phyloP scores from a whole-genome alignment of 306 rosid genomes.

The Astragalus glycyphyllos region DNA sequence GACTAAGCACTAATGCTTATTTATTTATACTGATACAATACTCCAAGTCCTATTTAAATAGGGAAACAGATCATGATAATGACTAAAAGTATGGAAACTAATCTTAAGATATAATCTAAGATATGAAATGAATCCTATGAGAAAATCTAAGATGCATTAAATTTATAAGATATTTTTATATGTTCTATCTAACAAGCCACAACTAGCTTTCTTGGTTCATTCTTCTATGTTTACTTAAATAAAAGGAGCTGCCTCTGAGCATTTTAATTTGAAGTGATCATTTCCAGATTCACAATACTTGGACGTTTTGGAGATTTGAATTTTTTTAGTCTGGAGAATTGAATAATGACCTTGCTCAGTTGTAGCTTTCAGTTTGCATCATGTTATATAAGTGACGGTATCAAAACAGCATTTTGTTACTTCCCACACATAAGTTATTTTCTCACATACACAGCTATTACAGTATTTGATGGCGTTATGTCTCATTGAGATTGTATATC shows the following conservation, averaged over 20 bases:
- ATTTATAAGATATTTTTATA: too few species aligned
- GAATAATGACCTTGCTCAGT: conserved; percentile 19
- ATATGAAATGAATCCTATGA: too few species aligned
- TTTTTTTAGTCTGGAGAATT: conserved; percentile 13
- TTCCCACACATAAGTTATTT: conserved; percentile 30
- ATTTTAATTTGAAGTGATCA: conserved; percentile 29
- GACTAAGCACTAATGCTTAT: too few species aligned
- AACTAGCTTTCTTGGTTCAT: conserved; percentile 34
- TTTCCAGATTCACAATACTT: conserved; percentile 18
- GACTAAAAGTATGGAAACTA: too few species aligned
- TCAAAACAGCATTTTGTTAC: conserved; percentile 32
- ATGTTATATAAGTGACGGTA: conserved; percentile 29
- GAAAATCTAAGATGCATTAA: too few species aligned
- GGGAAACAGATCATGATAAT: too few species aligned
- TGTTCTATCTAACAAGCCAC: neutral
- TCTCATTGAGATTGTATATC: conserved; percentile 21
- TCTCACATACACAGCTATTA: neutral
- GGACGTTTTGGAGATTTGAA: conserved; percentile 9
- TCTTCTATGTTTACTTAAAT: neutral
- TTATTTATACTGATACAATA: too few species aligned
- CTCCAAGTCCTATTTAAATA: too few species aligned
- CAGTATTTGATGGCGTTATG: conserved; percentile 26
- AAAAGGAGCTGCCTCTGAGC: conserved; percentile 13
- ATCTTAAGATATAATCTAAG: too few species aligned
- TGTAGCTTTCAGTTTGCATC: conserved; percentile 33